Evolutionary conservation across 805 yeast species (phyloP), one percentile per base, ranked within the genome.

Genomic region (Blastobotrys attinorum): DNA sequence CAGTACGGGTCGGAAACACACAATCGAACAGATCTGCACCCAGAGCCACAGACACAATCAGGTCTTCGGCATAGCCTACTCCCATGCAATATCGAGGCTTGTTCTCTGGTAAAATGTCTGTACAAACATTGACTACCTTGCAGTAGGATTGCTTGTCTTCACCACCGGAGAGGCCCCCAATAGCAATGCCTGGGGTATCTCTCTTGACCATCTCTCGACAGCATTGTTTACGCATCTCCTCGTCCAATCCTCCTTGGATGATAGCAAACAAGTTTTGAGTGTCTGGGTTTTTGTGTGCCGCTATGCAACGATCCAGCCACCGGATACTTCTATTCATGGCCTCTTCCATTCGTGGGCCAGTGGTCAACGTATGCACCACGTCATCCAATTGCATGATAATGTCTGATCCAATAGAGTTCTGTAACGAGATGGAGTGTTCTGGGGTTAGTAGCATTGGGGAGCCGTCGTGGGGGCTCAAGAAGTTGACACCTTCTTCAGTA

Each of bases 361-460:
- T 62, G 11, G 73, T 69, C 43, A 69, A 54, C 2, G 73, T 66
- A 27, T 64, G 60, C 3, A 69, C 71, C 4, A 69, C 73, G 43
- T 69, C 73, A 53, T 69, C 73, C 45, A 69, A 57, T 50, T 69
- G 73, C 73, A 69, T 69, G 61, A 69, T 69, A 45, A 69, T 69
- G 43, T 69, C 73, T 13, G 71, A 62, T 3, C 73, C 73, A 33
- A 69, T 69, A 39, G 65, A 56, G 48, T 69, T 69, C 46, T 69
- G 73, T 33, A 69, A 56, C 27, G 64, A 57, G 47, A 69, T 69
- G n/a, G 73, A 69, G 46, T 69, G 73, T 53, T 69, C 73, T 1
- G 73, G 73, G 4, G 73, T 69, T 35, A 69, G 51, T 18, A 69
- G 60, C 73, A 69, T 69, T 11, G 72, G 73, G 2, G 69, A 45